Base-by-base conservation (phyloP, 1,139 yeast species). In the Blastobotrys indianensis region DNA sequence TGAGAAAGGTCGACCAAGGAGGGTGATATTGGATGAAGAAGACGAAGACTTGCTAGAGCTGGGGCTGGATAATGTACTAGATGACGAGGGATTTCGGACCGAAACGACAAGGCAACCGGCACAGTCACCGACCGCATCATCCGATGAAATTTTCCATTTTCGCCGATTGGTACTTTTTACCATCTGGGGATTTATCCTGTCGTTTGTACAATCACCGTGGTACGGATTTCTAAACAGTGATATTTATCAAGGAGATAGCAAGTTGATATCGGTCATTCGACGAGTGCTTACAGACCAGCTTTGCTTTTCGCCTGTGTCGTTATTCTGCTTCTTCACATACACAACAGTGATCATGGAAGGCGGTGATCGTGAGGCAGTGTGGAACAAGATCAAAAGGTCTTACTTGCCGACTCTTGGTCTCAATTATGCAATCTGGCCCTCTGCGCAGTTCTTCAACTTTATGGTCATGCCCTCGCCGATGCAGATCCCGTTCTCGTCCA, bases 381-480 rank as follows among this genome's bases (percentile, higher is more conserved):
- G 74, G 46, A 70, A 65, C 5, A 88, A 86, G 65, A 70, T 88
- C 46, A 70, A 75, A 51, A 76, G 74, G 49, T 71, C 83, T 4
- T 90, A 87, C 62, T 64, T 90, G 32, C 79, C 82, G 36, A 92
- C 97, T 0, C 67, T 90, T 48, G 79, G 83, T 36, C 79, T 82
- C 47, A 90, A 88, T 63, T 85, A 82, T 63, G 73, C 85, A 48
- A 80, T 92, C n/a, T 92, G 98, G 98, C 94, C 95, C 42, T 79
- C 90, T 1, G 94, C 92, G 6, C 97, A 92, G 63, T 85, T 92
- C 57, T 71, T 90, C 55, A 92, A 92, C 64, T 92, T 92, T 59
- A 70, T 87, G 51, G 61, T 86, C 8, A 77, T 92, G 61, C 97
- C 97, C 0, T 71, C 80, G 46, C 75, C 76, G 51, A 76, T 80